Conservation (phyloP, 2,329 filamentous ascomycete genomes). For the Paracoccidioides lutzii region DNA sequence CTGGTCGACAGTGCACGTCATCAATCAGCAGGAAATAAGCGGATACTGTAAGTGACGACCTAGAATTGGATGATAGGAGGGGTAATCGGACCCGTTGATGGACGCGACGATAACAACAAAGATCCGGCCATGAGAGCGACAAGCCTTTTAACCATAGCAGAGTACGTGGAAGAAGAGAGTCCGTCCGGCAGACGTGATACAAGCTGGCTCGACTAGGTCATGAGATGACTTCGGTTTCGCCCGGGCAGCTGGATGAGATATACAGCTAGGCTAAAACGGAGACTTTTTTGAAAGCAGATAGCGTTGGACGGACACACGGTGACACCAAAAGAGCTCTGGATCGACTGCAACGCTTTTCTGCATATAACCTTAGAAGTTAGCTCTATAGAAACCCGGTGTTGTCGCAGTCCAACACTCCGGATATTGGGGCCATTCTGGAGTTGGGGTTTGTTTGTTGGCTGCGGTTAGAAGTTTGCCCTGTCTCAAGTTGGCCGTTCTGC, state of each 20-base stretch:
- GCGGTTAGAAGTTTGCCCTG: background rate
- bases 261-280: background rate
- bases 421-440: background rate
- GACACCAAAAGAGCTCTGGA: background rate
- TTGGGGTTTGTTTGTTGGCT: background rate
- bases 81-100: constrained; percentile 1
- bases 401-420: background rate
- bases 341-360: background rate
- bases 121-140: constrained; percentile 21
- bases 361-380: too few relatives aligned
- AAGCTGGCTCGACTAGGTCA: constrained; percentile 1
- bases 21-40: background rate
- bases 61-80: constrained; percentile 9
- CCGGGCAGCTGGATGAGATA: background rate
- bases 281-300: background rate
- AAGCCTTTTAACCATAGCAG: constrained; percentile 4
- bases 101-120: constrained; percentile 2
- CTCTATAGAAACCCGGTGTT: too few relatives aligned
- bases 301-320: background rate
- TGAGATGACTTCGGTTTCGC: background rate
- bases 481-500: background rate
- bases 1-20: background rate
- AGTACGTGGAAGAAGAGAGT: constrained; percentile 2
- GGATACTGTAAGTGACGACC: background rate
- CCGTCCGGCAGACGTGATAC: background rate